A percentile compares a stretch with the other conserved stretches of the same genome.
Evolutionary conservation across 2,329 filamentous ascomycete species (phyloP).

Genomic region (Colletotrichum cuscutae): DNA sequence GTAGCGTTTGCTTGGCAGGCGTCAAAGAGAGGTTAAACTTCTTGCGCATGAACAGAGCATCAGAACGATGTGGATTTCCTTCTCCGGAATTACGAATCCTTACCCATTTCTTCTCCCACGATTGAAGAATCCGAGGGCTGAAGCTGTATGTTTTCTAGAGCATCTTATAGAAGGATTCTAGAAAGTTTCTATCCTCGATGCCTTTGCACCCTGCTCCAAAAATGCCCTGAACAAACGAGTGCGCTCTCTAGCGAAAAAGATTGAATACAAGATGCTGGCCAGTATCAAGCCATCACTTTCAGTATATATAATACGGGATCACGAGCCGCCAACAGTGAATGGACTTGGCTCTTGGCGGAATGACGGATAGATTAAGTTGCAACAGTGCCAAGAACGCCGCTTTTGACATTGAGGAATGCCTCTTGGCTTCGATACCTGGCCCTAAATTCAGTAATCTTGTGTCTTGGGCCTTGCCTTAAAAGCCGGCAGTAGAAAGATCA

Average conservation of each 20-base stretch:
- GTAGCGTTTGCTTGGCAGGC: constrained; percentile 2
- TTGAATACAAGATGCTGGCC: neutral
- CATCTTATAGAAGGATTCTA: neutral
- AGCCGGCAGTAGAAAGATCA: neutral
- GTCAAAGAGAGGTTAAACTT: neutral
- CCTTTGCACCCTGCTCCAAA: neutral
- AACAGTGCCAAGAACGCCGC: neutral
- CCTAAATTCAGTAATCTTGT: neutral
- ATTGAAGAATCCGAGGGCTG: neutral
- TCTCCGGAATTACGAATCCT: neutral
- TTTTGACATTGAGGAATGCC: neutral
- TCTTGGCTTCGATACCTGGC: neutral
- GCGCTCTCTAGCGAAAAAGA: neutral
- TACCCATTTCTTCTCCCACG: neutral
- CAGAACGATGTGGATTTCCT: neutral
- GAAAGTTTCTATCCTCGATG: neutral
- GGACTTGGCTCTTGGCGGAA: neutral
- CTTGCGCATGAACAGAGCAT: neutral
- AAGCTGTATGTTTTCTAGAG: neutral
- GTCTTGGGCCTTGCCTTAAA: neutral
- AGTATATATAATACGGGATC: neutral
- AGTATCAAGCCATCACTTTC: too few species aligned
- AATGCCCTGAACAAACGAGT: neutral
- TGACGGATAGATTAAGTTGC: neutral
- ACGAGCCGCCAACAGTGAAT: neutral